phyloP scores from a whole-genome alignment of 768 basidiomycete genomes.

The Roridomyces roridus region DNA sequence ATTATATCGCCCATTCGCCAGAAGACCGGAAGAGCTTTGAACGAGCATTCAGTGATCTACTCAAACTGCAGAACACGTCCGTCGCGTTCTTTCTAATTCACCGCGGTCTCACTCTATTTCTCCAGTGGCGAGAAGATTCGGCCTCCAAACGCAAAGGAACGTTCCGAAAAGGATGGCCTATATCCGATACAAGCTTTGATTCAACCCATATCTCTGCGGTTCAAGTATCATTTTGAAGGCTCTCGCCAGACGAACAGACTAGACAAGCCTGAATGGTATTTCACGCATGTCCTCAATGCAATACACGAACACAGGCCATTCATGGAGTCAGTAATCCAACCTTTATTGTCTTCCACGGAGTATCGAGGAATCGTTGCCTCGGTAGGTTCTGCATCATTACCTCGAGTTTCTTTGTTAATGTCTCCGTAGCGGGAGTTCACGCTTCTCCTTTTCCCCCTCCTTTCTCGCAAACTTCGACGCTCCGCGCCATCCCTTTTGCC shows the following conservation, averaged over 20 bases:
- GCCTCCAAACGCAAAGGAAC: constrained; percentile 26
- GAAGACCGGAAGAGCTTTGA: constrained; percentile 74
- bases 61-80: constrained; percentile 80
- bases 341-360: constrained; percentile 66
- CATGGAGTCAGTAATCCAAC: constrained; percentile 78
- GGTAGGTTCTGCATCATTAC: constrained; percentile 49
- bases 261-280: constrained; percentile 99
- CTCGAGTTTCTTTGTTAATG: constrained; percentile 4
- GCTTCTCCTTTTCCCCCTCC: constrained; percentile 74
- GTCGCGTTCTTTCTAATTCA: constrained; percentile 33
- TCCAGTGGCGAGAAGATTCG: constrained; percentile 61
- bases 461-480: constrained; percentile 75
- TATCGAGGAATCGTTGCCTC: constrained; percentile 73
- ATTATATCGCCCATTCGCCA: constrained; percentile 58
- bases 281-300: constrained; percentile 88
- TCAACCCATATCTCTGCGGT: constrained; percentile 82
- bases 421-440: constrained; percentile 79
- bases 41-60: constrained; percentile 74
- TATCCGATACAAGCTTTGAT: constrained; percentile 88
- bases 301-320: constrained; percentile 85
- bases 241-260: constrained; percentile 85
- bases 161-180: constrained; percentile 59
- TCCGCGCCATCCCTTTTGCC: constrained; percentile 76
- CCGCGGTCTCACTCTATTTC: constrained; percentile 4
- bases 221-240: constrained; percentile 95